A percentile compares a stretch with the other conserved stretches of the same genome.
Conservation (phyloP, 2,329 filamentous ascomycete species). For the Fusarium bulbicola region DNA sequence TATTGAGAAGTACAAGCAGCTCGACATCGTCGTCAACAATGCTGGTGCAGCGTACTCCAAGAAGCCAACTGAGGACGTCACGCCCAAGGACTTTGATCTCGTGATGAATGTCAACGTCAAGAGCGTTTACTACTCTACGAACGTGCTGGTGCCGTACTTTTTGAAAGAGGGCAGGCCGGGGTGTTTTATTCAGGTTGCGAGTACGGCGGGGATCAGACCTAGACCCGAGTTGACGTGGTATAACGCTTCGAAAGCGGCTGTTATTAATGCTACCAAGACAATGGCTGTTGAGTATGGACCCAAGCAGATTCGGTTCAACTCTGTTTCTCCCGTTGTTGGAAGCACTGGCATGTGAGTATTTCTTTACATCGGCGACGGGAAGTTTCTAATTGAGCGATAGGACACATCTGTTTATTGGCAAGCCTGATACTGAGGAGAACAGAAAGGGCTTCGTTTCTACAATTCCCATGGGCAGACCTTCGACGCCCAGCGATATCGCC, state of each 20-base stretch:
- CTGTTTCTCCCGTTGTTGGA: constrained; percentile 75
- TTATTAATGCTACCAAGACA: constrained; percentile 65
- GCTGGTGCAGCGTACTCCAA: constrained; percentile 67
- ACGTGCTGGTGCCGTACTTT: constrained; percentile 68
- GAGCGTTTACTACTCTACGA: constrained; percentile 68
- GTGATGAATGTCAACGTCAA: constrained; percentile 77
- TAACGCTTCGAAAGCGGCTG: constrained; percentile 74
- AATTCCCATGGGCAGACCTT: constrained; percentile 62
- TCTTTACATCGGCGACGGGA: accelerated
- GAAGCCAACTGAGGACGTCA: constrained; percentile 71
- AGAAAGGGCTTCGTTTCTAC: constrained; percentile 61
- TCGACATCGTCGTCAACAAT: constrained; percentile 71
- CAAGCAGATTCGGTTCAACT: constrained; percentile 77
- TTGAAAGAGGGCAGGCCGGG: constrained; percentile 65
- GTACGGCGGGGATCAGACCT: constrained; percentile 66
- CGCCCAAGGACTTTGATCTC: constrained; percentile 71
- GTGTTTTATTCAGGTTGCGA: constrained; percentile 72
- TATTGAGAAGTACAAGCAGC: constrained; percentile 56
- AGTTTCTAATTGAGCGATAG: accelerated
- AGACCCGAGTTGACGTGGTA: constrained; percentile 74
- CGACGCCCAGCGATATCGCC: constrained; percentile 64
- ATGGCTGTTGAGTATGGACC: constrained; percentile 79
- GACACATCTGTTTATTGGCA: constrained; percentile 61
- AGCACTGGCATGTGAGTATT: constrained; percentile 23
- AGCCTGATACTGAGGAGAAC: constrained; percentile 70